Conservation (phyloP, 1,284 basidiomycete genomes). For the Irpex rosettiformis region DNA sequence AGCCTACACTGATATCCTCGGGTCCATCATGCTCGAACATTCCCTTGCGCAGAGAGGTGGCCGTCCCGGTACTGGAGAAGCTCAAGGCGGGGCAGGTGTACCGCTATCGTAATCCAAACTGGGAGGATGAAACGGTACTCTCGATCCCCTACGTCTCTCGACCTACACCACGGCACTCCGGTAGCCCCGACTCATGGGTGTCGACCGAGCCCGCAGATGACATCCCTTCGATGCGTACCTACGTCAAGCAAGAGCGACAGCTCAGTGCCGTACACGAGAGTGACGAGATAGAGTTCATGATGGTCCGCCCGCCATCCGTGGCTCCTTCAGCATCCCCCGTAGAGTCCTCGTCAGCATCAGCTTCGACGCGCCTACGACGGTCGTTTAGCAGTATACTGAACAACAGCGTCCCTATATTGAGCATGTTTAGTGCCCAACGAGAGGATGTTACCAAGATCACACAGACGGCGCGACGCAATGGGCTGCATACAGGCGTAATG, state of each 20-base stretch:
- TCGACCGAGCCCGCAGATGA: constrained; percentile 26
- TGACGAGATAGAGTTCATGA: not conserved
- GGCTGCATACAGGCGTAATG: constrained; percentile 21
- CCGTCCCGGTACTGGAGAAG: not conserved
- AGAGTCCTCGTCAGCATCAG: constrained; percentile 61
- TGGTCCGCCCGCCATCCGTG: not conserved
- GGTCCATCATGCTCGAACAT: constrained; percentile 2
- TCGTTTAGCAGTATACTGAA: constrained; percentile 13
- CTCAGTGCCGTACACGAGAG: not conserved
- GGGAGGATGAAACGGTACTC: constrained; percentile 14
- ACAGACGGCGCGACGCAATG: constrained; percentile 21
- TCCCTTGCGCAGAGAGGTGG: constrained; percentile 10
- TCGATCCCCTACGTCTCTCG: constrained; percentile 3
- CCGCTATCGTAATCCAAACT: constrained; percentile 24
- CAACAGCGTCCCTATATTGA: constrained; percentile 23
- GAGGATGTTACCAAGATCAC: constrained; percentile 22
- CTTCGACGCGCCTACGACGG: constrained; percentile 14
- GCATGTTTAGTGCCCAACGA: constrained; percentile 23
- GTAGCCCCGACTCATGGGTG: constrained; percentile 20
- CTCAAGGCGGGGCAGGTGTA: constrained; percentile 11
- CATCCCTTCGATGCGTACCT: not conserved
- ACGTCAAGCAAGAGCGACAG: constrained; percentile 6
- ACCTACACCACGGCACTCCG: constrained; percentile 4
- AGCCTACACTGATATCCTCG: not conserved
- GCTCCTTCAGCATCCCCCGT: constrained; percentile 56